Evolutionary conservation across 352 stramenopile genomes (phyloP).

Genomic region (Pythium grandisporangium): DNA sequence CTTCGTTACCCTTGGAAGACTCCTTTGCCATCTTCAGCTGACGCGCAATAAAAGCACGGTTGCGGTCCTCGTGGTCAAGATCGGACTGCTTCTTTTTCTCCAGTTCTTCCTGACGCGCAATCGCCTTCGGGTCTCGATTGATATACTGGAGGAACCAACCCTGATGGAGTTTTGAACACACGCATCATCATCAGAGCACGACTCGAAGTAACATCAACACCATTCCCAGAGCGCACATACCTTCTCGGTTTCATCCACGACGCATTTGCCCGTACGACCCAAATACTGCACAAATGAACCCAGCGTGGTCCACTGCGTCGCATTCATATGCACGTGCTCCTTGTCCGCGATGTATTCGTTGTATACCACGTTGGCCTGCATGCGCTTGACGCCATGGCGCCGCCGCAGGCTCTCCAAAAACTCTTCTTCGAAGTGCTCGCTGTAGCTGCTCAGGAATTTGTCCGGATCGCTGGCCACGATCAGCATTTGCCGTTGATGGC

Average conservation of each 20-base stretch:
- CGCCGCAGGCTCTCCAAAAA: constrained; percentile 94
- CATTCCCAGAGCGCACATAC: no score
- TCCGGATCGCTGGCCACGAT: constrained; percentile 94
- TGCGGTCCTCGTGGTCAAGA: constrained; percentile 86
- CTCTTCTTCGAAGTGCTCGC: constrained; percentile 90
- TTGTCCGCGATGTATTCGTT: constrained; percentile 99
- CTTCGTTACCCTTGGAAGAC: constrained; percentile 12
- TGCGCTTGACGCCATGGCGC: constrained; percentile 93
- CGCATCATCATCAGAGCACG: no score
- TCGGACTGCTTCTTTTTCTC: constrained; percentile 85
- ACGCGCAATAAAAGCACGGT: constrained; percentile 59
- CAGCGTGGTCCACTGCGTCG: constrained; percentile 96
- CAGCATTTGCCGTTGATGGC: constrained; percentile 98
- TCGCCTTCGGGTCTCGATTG: constrained; percentile 88
- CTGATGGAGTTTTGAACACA: constrained; percentile 3
- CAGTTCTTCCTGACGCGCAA: constrained; percentile 84
- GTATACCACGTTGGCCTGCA: constrained; percentile 97
- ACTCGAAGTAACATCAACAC: no score
- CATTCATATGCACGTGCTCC: constrained; percentile 99
- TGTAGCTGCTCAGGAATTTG: constrained; percentile 92
- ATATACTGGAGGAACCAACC: constrained; percentile 97
- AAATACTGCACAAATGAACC: constrained; percentile 98
- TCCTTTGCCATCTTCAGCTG: constrained; percentile 65
- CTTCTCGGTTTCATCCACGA: constrained; percentile 98
- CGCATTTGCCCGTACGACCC: constrained; percentile 93